Evolutionary conservation across 495 filamentous ascomycete species (phyloP).

Genomic region (Trichoderma gamsii): DNA sequence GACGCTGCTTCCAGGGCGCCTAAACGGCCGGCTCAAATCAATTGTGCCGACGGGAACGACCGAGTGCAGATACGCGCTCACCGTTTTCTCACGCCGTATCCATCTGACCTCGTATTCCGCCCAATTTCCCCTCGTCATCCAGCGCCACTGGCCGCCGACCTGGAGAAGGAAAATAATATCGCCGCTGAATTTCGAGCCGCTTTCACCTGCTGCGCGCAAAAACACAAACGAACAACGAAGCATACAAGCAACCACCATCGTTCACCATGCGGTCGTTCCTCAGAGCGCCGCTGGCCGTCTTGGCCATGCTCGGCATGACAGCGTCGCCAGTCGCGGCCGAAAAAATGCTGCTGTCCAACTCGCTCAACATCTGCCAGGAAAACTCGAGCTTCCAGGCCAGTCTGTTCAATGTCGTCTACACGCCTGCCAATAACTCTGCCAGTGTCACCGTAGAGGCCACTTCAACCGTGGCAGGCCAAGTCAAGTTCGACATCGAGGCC

Average conservation of each 20-base stretch:
- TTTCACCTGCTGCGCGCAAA: not conserved
- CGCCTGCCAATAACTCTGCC: constrained; percentile 66
- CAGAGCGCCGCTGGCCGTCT: constrained; percentile 29
- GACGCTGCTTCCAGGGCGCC: not conserved
- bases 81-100: not conserved
- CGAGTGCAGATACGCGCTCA: not conserved
- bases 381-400: constrained; percentile 77
- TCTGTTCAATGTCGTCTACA: constrained; percentile 75
- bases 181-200: not conserved
- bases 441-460: constrained; percentile 73
- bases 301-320: constrained; percentile 30
- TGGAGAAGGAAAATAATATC: not conserved
- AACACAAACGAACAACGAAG: not conserved
- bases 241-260: not conserved
- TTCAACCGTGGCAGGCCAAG: constrained; percentile 78
- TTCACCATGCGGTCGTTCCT: constrained; percentile 32
- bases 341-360: constrained; percentile 59
- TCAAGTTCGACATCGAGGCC: constrained; percentile 69
- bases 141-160: not conserved
- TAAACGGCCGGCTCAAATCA: not conserved
- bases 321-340: constrained; percentile 28
- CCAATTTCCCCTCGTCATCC: not conserved
- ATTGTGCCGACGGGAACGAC: constrained; percentile 1
- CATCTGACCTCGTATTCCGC: constrained; percentile 8
- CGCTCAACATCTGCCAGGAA: constrained; percentile 69